Base-by-base conservation (phyloP, 345 rosid genomes). In the Citrus cavaleriei region DNA sequence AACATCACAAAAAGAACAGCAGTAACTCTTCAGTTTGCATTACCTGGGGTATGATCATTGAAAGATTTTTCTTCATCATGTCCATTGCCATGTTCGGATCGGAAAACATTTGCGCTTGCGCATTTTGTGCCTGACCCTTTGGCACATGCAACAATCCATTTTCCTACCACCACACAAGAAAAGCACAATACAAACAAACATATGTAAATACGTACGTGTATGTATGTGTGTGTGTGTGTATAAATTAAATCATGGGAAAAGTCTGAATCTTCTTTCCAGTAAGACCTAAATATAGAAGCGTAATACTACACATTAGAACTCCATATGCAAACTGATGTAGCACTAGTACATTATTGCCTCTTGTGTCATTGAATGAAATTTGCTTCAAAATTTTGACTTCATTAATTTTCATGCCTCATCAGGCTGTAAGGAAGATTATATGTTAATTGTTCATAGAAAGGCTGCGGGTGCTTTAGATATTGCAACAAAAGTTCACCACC, bases 31-130 rank as follows among this genome's bases (percentile, higher is more conserved):
- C 12, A 59, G 30, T 27, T 14, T 16, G 34, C 77, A 65, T 57
- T 73, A 97, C 98, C 98, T 97, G 99, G 12, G 99, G 99, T 68
- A 97, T 89, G 81, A 97, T 94, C 99, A 94, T 94, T 0, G 99
- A 97, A 78, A 97, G 97, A 82, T 97, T 94, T 79, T 97, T 94
- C 93, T 97, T 97, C 99, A 97, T 94, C 98, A 97, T 97, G 79
- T 94, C 99, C 99, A 94, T 94, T 25, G 99, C 99, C 98, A 97
- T 94, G 83, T 97, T 97, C 22, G 98, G 99, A 85, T 97, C 99
- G 80, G 99, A 94, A 80, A 97, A 92, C 99, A 97, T 97, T 78
- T 93, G 98, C 1, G 99, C 99, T 84, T 97, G 99, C 4, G 98
- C 79, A 83, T 97, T 97, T 78, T 79, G 90, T 64, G 82, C 93